These are phyloP conservation scores for Plasmodium coatneyi DNA, from an alignment of 169 alveolate species.

Conservation along the genomic window DNA sequence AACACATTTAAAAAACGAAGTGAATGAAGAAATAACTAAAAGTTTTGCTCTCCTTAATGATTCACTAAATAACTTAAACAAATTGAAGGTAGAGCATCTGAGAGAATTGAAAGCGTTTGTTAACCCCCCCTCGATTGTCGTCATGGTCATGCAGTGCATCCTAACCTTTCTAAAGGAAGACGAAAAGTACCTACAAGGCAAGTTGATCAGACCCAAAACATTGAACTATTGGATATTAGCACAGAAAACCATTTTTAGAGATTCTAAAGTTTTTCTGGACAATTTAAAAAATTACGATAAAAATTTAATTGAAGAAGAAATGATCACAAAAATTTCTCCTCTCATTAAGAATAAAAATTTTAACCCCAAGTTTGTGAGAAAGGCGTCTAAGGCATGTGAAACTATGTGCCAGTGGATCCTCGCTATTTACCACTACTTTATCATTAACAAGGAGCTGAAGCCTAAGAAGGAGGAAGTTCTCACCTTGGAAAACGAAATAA, in stretches of 20 bases:
- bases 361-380: constrained; percentile 69
- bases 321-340: constrained; percentile 50
- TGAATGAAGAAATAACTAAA: constrained; percentile 70
- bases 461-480: constrained; percentile 63
- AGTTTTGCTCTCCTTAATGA: constrained; percentile 63
- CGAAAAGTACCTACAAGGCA: constrained; percentile 62
- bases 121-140: constrained; percentile 62
- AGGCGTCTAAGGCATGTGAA: constrained; percentile 74
- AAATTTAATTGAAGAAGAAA: constrained; percentile 69
- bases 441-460: constrained; percentile 64
- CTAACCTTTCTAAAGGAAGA: constrained; percentile 67
- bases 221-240: constrained; percentile 73
- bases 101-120: constrained; percentile 74
- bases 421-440: constrained; percentile 63
- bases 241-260: constrained; percentile 70
- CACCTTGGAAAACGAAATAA: constrained; percentile 58
- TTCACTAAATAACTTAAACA: constrained; percentile 52
- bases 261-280: constrained; percentile 58
- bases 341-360: constrained; percentile 69
- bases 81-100: constrained; percentile 71
- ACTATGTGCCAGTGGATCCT: constrained; percentile 76
- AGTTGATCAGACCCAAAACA: constrained; percentile 38
- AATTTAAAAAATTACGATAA: constrained; percentile 60
- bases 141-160: constrained; percentile 72
- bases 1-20: constrained; percentile 60